Base-by-base conservation (phyloP, 1,139 yeast species). In the Pichia kudriavzevii region DNA sequence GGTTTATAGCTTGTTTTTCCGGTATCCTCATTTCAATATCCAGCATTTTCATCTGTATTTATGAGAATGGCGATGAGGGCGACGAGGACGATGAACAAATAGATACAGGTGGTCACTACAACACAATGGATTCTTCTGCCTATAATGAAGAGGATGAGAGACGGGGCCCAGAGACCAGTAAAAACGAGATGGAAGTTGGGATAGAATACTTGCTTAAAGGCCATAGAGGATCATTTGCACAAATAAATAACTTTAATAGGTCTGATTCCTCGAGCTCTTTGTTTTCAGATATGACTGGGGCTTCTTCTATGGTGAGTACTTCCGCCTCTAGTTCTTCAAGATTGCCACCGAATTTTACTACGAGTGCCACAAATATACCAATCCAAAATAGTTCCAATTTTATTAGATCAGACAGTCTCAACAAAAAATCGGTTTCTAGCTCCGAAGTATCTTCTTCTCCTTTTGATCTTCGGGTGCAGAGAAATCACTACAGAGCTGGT, bases 221-320 rank as follows among this genome's bases (percentile, higher is more conserved):
- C 7, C 61, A 56, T 33, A 41, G 60, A 21, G 61, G 58, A n/a
- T 56, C 61, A 3, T 52, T 56, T 40, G 60, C 59, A 5, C 55
- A 55, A 32, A 38, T 54, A 9, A 47, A 51, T 26, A 40, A 38
- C 12, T 17, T 50, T 5, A 29, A 40, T 2, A 39, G 50, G 30
- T 43, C 38, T 25, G 38, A 53, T 21, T 54, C 59, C 0, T 30
- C 44, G 4, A 30, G 51, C 8, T 55, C 59, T 2, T 31, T 56
- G 30, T 56, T 55, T 20, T 52, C 58, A 3, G 44, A 49, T 10
- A 42, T 49, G 21, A 48, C 59, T 1, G 49, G 49, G 16, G 32
- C 32, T 6, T 40, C 46, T 4, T 42, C 52, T 8, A 34, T 45
- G 5, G 29, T 39, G n/a, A 7, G 10, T 28, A 11, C 8, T 31